phyloP scores from a whole-genome alignment of 2,329 filamentous ascomycete genomes.

The Aspergillus viridinutans region DNA sequence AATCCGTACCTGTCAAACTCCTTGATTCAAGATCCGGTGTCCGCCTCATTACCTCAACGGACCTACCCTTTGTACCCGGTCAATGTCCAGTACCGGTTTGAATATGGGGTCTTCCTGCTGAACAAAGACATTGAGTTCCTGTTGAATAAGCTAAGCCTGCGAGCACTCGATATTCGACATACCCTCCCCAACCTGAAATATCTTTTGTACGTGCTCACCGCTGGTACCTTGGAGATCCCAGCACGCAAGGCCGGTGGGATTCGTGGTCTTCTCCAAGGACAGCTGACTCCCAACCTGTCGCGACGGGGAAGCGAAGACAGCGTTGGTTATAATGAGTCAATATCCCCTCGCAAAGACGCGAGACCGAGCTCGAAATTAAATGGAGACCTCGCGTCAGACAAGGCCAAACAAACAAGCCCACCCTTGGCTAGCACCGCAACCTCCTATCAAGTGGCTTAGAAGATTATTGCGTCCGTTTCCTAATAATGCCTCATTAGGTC shows the following conservation, averaged over 20 bases:
- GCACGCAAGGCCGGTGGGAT: conserved; percentile 53
- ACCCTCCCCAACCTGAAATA: conserved; percentile 93
- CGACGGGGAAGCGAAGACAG: conserved; percentile 41
- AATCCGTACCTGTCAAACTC: conserved; percentile 68
- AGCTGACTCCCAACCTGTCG: conserved; percentile 35
- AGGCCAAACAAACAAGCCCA: conserved; percentile 14
- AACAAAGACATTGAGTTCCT: conserved; percentile 88
- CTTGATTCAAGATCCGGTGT: conserved; percentile 71
- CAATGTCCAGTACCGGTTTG: conserved; percentile 80
- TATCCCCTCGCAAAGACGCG: conserved; percentile 24
- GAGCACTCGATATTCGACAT: conserved; percentile 83
- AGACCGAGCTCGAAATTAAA: conserved; percentile 25
- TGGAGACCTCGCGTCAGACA: conserved; percentile 17
- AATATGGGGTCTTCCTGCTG: conserved; percentile 93
- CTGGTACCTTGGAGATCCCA: conserved; percentile 63
- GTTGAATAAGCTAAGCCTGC: conserved; percentile 62
- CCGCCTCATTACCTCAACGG: conserved; percentile 50
- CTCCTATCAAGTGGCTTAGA: conserved; percentile 18
- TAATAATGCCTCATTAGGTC: conserved; percentile 2
- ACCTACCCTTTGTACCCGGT: conserved; percentile 79
- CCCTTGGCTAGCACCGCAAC: conserved; percentile 11
- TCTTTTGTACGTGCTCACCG: conserved; percentile 81
- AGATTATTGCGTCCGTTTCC: neutral
- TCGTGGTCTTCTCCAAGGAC: conserved; percentile 41
- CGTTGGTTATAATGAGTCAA: conserved; percentile 27